A percentile compares a stretch with the other conserved stretches of the same genome.
Evolutionary conservation across 345 rosid species (phyloP).

Genomic region (Arabidopsis arenosa): DNA sequence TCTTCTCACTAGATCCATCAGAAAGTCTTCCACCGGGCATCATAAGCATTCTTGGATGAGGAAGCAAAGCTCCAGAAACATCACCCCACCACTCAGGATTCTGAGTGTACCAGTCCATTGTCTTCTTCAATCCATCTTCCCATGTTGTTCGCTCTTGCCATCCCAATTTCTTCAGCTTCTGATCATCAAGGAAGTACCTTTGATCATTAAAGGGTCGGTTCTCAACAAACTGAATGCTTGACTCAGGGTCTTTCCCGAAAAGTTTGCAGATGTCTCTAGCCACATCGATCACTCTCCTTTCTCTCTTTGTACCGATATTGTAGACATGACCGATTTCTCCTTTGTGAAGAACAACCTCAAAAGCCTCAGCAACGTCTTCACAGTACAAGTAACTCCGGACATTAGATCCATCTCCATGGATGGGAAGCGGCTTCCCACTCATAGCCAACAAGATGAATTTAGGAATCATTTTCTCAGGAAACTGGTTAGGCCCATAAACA

Average conservation of each 20-base stretch:
- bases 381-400: constrained; percentile 67
- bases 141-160: constrained; percentile 64
- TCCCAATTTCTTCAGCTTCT: constrained; percentile 64
- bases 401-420: constrained; percentile 70
- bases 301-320: constrained; percentile 64
- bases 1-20: constrained; percentile 49
- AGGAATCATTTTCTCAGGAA: constrained; percentile 69
- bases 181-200: constrained; percentile 68
- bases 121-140: constrained; percentile 63
- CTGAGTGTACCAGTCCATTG: constrained; percentile 64
- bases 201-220: constrained; percentile 72
- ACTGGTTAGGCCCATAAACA: constrained; percentile 73
- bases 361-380: constrained; percentile 73
- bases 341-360: constrained; percentile 68
- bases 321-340: constrained; percentile 69
- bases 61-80: constrained; percentile 61
- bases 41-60: constrained; percentile 75
- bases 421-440: constrained; percentile 61
- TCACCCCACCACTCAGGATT: constrained; percentile 73
- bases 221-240: constrained; percentile 53
- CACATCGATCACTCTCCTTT: constrained; percentile 64
- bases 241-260: constrained; percentile 48
- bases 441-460: constrained; percentile 66
- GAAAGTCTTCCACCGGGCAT: constrained; percentile 61
- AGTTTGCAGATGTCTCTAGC: constrained; percentile 65